Conservation (phyloP, 2,329 filamentous ascomycete genomes). For the Geoglossum cookeanum region DNA sequence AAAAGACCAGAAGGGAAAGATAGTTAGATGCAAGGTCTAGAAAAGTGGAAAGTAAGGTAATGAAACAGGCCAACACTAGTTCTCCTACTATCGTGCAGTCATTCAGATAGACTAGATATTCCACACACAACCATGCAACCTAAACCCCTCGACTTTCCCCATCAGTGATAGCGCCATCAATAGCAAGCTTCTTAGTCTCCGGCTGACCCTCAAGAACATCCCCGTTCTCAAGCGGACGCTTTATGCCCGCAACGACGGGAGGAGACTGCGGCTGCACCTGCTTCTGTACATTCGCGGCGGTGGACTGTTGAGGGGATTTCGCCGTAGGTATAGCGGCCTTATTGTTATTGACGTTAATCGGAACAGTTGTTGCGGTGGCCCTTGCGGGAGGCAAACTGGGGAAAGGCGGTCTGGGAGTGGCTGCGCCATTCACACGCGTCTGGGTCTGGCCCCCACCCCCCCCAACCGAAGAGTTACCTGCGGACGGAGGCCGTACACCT, state of each 20-base stretch:
- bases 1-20: no score
- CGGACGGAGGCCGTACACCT: not conserved
- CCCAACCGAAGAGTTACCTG: not conserved
- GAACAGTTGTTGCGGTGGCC: not conserved
- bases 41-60: no score
- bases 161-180: not conserved
- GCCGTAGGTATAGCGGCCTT: not conserved
- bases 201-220: not conserved
- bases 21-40: no score
- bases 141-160: not conserved
- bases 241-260: not conserved
- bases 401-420: not conserved
- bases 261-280: not conserved
- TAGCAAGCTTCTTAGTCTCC: not conserved
- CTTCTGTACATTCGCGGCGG: not conserved
- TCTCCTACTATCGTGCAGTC: no score
- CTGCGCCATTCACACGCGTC: not conserved
- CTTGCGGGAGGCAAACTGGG: not conserved
- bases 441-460: not conserved
- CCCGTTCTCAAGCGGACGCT: not conserved
- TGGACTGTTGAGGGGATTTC: not conserved
- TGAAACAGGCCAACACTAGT: no score
- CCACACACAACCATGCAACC: no score
- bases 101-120: no score
- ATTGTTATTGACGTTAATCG: not conserved